Evolutionary conservation across 225 moss, liverwort and hornwort genomes (phyloP).

Genomic region (Physcomitrium patens): DNA sequence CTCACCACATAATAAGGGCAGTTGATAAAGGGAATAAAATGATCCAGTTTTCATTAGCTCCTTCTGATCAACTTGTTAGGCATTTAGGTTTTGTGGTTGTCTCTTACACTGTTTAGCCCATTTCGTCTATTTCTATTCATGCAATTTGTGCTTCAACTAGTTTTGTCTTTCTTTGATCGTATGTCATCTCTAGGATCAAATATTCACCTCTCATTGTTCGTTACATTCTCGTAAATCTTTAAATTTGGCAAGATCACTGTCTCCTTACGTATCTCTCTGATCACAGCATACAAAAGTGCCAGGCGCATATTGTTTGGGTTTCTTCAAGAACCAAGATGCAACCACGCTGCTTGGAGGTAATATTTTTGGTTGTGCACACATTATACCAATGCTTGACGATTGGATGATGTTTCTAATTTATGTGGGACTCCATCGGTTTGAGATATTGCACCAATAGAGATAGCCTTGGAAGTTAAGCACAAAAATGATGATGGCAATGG

Average conservation of each 20-base stretch:
- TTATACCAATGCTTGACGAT: background rate
- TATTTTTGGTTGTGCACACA: slow-evolving; percentile 24
- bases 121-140: background rate
- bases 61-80: background rate
- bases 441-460: slow-evolving; percentile 3
- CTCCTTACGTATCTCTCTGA: slow-evolving; percentile 18
- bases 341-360: slow-evolving; percentile 97
- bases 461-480: background rate
- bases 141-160: background rate
- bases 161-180: background rate
- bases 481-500: background rate
- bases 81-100: background rate
- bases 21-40: background rate
- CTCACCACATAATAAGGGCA: too few relatives aligned
- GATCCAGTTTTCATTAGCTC: background rate
- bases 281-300: slow-evolving; percentile 75
- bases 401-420: background rate
- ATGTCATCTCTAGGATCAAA: slow-evolving; percentile 1
- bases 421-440: background rate
- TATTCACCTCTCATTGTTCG: slow-evolving; percentile 5
- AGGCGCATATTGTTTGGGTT: slow-evolving; percentile 94
- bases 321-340: slow-evolving; percentile 94
- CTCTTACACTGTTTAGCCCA: background rate
- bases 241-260: slow-evolving; percentile 4
- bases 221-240: slow-evolving; percentile 5